These are phyloP conservation scores for Gardenia jasminoides DNA, from an alignment of 257 asterid genomes.

Conservation along the genomic window DNA sequence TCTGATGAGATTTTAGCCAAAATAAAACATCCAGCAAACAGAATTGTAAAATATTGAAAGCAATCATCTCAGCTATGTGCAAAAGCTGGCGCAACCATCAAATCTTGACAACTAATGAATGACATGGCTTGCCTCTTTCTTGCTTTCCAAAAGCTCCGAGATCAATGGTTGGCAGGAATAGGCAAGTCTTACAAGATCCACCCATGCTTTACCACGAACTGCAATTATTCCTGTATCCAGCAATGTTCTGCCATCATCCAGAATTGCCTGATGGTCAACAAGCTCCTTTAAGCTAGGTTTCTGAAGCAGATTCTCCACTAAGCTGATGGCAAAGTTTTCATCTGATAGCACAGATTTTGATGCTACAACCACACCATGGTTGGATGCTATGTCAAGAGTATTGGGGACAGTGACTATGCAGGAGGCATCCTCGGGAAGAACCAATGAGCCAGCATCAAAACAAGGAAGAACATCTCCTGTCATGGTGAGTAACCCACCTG, in stretches of 20 bases:
- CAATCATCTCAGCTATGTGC: background rate
- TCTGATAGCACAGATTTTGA: slow-evolving; percentile 42
- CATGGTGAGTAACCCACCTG: slow-evolving; percentile 96
- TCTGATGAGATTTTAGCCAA: background rate
- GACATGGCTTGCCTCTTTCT: slow-evolving; percentile 65
- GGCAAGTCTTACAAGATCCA: slow-evolving; percentile 71
- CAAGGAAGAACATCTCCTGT: slow-evolving; percentile 99
- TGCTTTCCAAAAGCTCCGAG: slow-evolving; percentile 65
- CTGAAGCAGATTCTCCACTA: slow-evolving; percentile 89
- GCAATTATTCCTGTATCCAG: slow-evolving; percentile 98
- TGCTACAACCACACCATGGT: slow-evolving; percentile 95
- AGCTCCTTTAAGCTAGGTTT: slow-evolving; percentile 81
- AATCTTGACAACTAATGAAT: slow-evolving; percentile 14
- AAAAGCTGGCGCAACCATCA: slow-evolving; percentile 7
- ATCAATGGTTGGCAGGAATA: slow-evolving; percentile 70
- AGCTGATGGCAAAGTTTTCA: slow-evolving; percentile 40
- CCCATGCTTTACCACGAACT: slow-evolving; percentile 90
- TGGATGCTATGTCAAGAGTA: slow-evolving; percentile 89
- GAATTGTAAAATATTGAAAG: background rate
- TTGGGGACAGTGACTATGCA: slow-evolving; percentile 88
- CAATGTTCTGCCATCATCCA: slow-evolving; percentile 87
- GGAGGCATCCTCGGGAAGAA: slow-evolving; percentile 81
- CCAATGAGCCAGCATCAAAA: slow-evolving; percentile 89
- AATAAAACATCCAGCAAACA: background rate
- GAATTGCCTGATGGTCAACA: slow-evolving; percentile 64